Evolutionary conservation across 352 stramenopile genomes (phyloP), one percentile per base, ranked within the genome.

Genomic region (Globisporangium iwayamae): DNA sequence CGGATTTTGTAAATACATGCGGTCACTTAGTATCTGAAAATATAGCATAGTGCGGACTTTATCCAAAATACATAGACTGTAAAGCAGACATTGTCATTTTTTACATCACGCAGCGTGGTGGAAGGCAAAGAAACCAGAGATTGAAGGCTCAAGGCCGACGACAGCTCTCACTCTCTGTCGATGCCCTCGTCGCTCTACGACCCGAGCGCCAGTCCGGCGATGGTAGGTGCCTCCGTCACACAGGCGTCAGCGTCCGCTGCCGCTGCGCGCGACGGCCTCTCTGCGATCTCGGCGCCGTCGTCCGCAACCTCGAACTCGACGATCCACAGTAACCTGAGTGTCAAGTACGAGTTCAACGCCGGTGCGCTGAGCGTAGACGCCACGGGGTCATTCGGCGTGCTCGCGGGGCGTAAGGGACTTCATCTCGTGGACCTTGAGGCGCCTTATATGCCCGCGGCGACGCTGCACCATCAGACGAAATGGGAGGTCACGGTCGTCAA

Each of bases 391-490:
- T 70, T 88, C 4, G 86, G 70, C 4, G 82, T 94, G 30, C 70
- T 94, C 30, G 86, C 81, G 2, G 79, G 80, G 10, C 78, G 83
- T 20, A 86, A 81, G 43, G 86, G 86, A 0, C 76, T 94, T 30
- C 82, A 94, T 34, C 60, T 94, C 1, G 67, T 94, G 13, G 79
- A 92, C 45, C 70, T 94, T 10, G 84, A 91, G 57, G 71, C 78
- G 60, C 86, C 83, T 30, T 89, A 83, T 56, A 62, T 76, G 47
- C 75, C 80, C 1, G 70, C 71, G 1, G 69, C 76, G 16, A 91
- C 83, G 51, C 68, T 94, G 28, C 76, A 91, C 46, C 82, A 93
- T 55, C 83, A 91, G 71, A 94, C 81, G 53, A 91, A 92, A 30
- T 85, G 87, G 59, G 84, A 93, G 47, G 85, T 93, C 51, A 69